These are phyloP conservation scores for Thymus mandschuricus DNA, from an alignment of 257 asterid species.

Conservation along the genomic window DNA sequence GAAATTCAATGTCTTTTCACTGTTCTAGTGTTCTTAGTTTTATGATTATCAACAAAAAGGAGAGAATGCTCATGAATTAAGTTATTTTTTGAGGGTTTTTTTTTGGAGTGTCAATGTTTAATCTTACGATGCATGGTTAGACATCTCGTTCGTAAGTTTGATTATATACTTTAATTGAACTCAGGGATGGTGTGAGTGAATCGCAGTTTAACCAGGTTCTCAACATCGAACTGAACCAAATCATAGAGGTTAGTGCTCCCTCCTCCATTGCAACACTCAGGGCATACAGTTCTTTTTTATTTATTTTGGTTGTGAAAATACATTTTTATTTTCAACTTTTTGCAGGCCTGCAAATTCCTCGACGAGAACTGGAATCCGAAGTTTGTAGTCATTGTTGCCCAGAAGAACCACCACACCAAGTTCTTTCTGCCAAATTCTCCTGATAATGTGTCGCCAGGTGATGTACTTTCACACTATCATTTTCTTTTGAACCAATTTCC, in stretches of 20 bases:
- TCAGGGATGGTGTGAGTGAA: conserved; percentile 93
- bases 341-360: conserved; percentile 80
- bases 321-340: background rate
- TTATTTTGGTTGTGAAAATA: no score
- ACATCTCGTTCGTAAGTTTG: background rate
- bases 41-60: background rate
- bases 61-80: background rate
- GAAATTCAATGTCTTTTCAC: background rate
- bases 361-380: conserved; percentile 86
- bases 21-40: background rate
- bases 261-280: conserved; percentile 6
- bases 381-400: conserved; percentile 83
- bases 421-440: conserved; percentile 81
- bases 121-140: background rate
- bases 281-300: background rate
- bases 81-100: background rate
- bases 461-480: background rate
- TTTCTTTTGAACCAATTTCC: background rate
- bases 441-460: conserved; percentile 92
- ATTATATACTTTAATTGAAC: conserved; percentile 9
- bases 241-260: conserved; percentile 65
- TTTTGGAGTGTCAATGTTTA: background rate
- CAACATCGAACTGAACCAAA: conserved; percentile 75
- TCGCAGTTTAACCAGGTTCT: conserved; percentile 88
- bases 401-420: conserved; percentile 92